Conservation (phyloP, 768 basidiomycete genomes). For the Podaxis sp. region DNA sequence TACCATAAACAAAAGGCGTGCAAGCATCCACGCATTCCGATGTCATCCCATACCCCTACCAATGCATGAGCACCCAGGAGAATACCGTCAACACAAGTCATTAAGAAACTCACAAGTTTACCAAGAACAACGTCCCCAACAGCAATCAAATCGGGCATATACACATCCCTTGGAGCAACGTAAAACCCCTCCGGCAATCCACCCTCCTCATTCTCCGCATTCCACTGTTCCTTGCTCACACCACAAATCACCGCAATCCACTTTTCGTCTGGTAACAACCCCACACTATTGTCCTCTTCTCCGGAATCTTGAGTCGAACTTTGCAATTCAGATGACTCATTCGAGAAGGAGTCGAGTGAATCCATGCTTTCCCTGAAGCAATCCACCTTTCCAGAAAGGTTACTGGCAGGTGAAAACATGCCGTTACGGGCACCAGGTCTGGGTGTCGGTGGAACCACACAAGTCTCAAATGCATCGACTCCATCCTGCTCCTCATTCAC, state of each 20-base stretch:
- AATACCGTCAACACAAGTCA: neutral
- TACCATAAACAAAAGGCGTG: constrained; percentile 79
- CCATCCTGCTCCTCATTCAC: too few relatives aligned
- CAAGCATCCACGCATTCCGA: constrained; percentile 75
- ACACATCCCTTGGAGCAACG: constrained; percentile 73
- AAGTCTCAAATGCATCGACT: neutral
- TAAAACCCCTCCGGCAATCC: constrained; percentile 68
- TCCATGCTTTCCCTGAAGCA: too few relatives aligned
- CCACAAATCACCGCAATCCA: constrained; percentile 86
- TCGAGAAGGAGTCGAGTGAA: neutral
- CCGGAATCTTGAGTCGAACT: constrained; percentile 2
- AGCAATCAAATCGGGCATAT: constrained; percentile 82
- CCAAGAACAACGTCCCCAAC: constrained; percentile 74
- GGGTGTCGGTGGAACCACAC: constrained; percentile 23
- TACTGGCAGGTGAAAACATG: neutral
- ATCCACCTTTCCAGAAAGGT: neutral
- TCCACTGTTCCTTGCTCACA: constrained; percentile 59
- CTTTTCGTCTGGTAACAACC: constrained; percentile 60
- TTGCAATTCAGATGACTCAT: neutral
- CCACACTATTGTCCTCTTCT: constrained; percentile 24
- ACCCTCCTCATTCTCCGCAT: constrained; percentile 29
- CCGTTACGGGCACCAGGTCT: neutral
- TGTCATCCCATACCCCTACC: constrained; percentile 78
- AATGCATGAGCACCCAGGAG: neutral
- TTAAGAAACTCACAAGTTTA: constrained; percentile 57